These are phyloP conservation scores for Rhexocercosporidium sp. DNA, from an alignment of 2,329 filamentous ascomycete genomes.

Conservation along the genomic window DNA sequence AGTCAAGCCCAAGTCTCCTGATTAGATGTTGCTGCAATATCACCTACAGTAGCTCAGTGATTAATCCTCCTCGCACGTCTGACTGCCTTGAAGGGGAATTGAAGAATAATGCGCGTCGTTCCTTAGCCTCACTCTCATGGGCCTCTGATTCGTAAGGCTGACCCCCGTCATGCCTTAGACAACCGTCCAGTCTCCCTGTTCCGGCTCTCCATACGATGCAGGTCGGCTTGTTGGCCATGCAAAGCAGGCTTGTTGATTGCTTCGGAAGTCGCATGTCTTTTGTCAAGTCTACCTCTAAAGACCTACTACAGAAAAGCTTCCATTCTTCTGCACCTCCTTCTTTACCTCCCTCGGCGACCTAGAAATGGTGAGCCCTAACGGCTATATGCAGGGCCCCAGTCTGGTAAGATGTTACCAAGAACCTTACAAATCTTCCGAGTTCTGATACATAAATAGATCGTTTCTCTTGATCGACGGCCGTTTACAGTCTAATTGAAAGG, in stretches of 20 bases:
- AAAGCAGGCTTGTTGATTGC: not conserved
- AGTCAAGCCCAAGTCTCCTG: not conserved
- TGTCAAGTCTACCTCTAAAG: not conserved
- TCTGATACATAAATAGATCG: conserved; percentile 22
- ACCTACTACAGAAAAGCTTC: not conserved
- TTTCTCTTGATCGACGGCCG: not conserved
- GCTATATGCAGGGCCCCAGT: conserved; percentile 8
- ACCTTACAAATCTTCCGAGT: conserved; percentile 20
- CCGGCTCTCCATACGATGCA: not conserved
- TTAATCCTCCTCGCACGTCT: not conserved
- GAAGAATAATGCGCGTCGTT: not conserved
- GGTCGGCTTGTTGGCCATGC: not conserved
- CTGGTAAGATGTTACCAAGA: conserved; percentile 22
- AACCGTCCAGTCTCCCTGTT: not conserved
- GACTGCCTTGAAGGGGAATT: not conserved
- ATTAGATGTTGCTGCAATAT: not conserved
- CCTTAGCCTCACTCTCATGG: not conserved
- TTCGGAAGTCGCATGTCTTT: not conserved
- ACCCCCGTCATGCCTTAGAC: not conserved
- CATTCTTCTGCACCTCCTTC: not conserved
- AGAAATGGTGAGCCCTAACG: conserved; percentile 3
- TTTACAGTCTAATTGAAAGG: not conserved
- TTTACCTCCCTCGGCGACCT: conserved; percentile 2
- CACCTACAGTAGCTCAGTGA: not conserved
- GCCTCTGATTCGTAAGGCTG: conserved; percentile 26